Percentiles rank a stretch among this genome's conserved stretches.
Conservation (phyloP, 495 filamentous ascomycete species). For the Tuber microsphaerosporum region DNA sequence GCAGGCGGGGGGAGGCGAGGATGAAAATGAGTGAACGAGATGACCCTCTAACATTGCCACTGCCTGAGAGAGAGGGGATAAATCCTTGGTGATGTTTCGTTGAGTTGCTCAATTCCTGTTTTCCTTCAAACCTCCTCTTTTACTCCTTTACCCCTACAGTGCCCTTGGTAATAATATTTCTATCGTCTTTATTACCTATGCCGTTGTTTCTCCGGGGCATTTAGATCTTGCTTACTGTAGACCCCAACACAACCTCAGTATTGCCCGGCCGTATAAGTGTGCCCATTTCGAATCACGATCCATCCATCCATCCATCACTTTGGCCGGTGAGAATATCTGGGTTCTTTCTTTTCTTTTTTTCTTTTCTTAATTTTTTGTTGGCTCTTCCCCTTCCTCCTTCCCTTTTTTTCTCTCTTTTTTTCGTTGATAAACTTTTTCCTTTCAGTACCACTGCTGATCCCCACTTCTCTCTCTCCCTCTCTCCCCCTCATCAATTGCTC, state of each 20-base stretch:
- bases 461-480: too few species aligned
- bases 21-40: not conserved
- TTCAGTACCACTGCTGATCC: not conserved
- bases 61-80: not conserved
- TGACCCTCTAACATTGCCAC: not conserved
- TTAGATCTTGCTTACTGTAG: not conserved
- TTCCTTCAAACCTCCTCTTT: not conserved
- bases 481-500: constrained; percentile 23
- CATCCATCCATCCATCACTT: not conserved
- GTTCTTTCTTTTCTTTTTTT: not conserved
- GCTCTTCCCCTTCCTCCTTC: not conserved
- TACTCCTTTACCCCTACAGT: not conserved
- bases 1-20: not conserved
- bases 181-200: not conserved
- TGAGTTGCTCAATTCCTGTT: constrained; percentile 2
- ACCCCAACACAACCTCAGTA: not conserved
- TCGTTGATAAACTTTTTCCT: constrained; percentile 1
- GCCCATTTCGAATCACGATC: not conserved
- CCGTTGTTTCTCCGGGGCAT: not conserved
- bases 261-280: not conserved
- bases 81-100: constrained; percentile 1
- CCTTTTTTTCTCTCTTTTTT: constrained; percentile 7
- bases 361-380: not conserved
- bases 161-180: not conserved
- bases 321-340: not conserved